A percentile compares a stretch with the other conserved stretches of the same genome.
Evolutionary conservation across 2,329 filamentous ascomycete species (phyloP).

Genomic region (Diaporthe australafricana): DNA sequence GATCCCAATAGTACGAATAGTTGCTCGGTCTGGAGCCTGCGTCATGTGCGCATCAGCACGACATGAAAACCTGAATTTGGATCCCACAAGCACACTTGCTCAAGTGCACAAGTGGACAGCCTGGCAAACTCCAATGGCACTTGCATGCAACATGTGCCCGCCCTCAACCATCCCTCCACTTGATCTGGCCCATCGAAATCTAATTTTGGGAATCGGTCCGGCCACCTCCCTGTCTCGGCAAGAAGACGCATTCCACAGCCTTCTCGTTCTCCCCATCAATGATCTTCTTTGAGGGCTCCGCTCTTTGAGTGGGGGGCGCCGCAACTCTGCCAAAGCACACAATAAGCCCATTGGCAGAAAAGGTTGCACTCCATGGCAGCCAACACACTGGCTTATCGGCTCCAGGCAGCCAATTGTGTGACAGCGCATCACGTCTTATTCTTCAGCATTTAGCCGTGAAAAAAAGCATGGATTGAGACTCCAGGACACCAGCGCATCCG

Average conservation of each 20-base stretch:
- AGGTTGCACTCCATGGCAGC: neutral
- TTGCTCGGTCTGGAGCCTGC: neutral
- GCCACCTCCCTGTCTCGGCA: neutral
- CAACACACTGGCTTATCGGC: neutral
- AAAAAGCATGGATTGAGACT: neutral
- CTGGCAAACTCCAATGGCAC: neutral
- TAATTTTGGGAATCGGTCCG: neutral
- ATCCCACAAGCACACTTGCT: neutral
- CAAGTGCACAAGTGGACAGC: neutral
- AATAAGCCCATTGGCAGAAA: conserved; percentile 5
- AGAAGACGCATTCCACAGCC: neutral
- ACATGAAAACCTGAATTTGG: neutral
- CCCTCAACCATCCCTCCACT: neutral
- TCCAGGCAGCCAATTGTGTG: neutral
- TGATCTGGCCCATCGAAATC: neutral
- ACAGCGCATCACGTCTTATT: neutral
- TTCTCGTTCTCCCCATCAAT: neutral
- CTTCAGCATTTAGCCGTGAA: neutral
- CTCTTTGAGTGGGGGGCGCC: neutral
- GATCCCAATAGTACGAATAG: neutral
- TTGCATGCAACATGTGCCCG: neutral
- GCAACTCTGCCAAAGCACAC: conserved; percentile 21
- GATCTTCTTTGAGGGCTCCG: neutral
- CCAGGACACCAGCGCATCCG: conserved; percentile 16
- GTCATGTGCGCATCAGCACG: neutral